Evolutionary conservation across 2,329 filamentous ascomycete species (phyloP), one percentile per base, ranked within the genome.

Genomic region (Pezicula radicicola): DNA sequence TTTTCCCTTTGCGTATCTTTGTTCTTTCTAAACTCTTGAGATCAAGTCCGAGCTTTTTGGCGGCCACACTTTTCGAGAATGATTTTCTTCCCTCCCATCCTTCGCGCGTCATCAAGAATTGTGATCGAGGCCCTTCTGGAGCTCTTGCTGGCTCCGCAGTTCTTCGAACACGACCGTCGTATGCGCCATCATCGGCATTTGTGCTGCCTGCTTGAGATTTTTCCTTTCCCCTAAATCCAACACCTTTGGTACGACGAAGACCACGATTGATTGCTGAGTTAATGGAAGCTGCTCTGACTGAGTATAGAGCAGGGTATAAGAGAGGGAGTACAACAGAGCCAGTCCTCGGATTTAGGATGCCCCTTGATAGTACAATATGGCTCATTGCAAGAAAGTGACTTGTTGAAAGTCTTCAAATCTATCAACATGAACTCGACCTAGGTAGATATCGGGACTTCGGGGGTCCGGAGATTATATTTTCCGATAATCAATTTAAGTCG

Each of bases 181-280:
- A 18, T 33, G 30, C 30, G 30, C 30, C 30, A 49, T 63, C 3
- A 53, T 66, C 59, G 56, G 8, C 52, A 51, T 54, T 51, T 48
- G 35, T 48, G 53, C 21, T 37, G 47, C 25, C 55, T 51, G 25
- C 46, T 49, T 37, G 47, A 44, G 46, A n/a, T 50, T 50, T 56
- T 7, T 57, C 53, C 45, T 55, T 60, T 25, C 56, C 59, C 40
- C 62, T 58, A 39, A 67, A 63, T 9, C 58, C 66, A 48, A 61
- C 51, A 16, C 66, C 66, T 60, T 63, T 75, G 58, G 59, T 80
- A 68, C 66, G 72, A 63, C 84, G 81, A 50, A 90, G 74, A 13
- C 87, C 87, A 43, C 79, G 75, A 58, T 84, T 80, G 62, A 91
- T 91, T 41, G 86, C 87, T 9, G 86, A 87, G 54, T 75, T 80